These are phyloP conservation scores for Botrytis pseudocinerea DNA, from an alignment of 2,329 filamentous ascomycete species.

Conservation along the genomic window DNA sequence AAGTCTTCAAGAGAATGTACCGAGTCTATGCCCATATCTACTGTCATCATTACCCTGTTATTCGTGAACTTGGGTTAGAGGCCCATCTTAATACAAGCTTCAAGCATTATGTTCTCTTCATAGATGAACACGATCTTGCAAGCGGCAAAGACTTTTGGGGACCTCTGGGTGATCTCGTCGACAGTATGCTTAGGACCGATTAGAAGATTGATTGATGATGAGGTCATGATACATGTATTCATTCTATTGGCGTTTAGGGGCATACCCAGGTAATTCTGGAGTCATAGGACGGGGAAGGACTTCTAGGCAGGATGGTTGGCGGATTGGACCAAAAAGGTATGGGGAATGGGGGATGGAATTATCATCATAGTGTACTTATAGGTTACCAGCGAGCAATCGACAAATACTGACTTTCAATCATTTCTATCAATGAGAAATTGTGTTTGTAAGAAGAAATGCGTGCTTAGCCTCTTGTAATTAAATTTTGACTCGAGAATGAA, in stretches of 20 bases:
- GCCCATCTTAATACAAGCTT: slow-evolving; percentile 98
- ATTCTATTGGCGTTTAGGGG: slow-evolving; percentile 36
- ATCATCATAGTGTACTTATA: slow-evolving; percentile 21
- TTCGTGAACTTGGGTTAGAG: slow-evolving; percentile 91
- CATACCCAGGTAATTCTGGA: slow-evolving; percentile 18
- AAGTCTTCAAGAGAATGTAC: slow-evolving; percentile 99
- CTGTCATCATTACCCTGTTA: slow-evolving; percentile 98
- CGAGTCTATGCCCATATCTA: slow-evolving; percentile 99
- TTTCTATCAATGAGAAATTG: not conserved
- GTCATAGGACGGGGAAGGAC: slow-evolving; percentile 21
- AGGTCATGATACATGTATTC: slow-evolving; percentile 26
- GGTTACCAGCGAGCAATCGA: slow-evolving; percentile 20
- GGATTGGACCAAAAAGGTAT: slow-evolving; percentile 8
- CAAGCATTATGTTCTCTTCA: slow-evolving; percentile 99
- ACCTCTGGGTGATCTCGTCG: slow-evolving; percentile 89
- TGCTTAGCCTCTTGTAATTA: not conserved
- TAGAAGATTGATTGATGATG: slow-evolving; percentile 27
- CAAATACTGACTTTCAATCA: slow-evolving; percentile 13
- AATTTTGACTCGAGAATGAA: not conserved
- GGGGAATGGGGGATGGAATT: slow-evolving; percentile 9
- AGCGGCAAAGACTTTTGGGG: slow-evolving; percentile 98
- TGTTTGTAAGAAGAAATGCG: not conserved
- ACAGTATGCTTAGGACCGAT: slow-evolving; percentile 96
- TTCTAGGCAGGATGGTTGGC: slow-evolving; percentile 22
- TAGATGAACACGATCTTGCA: slow-evolving; percentile 91